phyloP scores from a whole-genome alignment of 441 rosid genomes.

The California macrophylla region DNA sequence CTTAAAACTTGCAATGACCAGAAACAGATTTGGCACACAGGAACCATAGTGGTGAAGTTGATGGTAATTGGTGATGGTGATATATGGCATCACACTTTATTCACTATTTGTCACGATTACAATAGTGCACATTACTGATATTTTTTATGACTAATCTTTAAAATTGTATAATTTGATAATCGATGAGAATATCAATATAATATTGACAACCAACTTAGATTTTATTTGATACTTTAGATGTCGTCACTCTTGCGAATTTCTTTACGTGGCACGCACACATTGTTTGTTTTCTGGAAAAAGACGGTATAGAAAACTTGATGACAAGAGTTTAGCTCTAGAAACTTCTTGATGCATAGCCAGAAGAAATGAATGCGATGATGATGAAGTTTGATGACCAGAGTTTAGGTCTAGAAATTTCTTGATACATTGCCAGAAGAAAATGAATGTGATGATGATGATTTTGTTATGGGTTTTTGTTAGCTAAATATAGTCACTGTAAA shows the following conservation, averaged over 20 bases:
- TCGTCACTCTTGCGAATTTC: constrained; percentile 1
- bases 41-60: not conserved
- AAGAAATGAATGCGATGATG: not conserved
- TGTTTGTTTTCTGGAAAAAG: not conserved
- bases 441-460: no score
- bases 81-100: not conserved
- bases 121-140: not conserved
- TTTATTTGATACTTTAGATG: not conserved
- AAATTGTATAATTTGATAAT: not conserved
- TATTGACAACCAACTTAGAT: not conserved
- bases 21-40: not conserved
- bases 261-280: not conserved
- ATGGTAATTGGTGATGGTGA: not conserved
- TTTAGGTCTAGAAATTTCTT: not conserved
- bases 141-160: not conserved
- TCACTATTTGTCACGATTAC: not conserved
- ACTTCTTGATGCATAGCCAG: not conserved
- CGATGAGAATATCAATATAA: not conserved
- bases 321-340: not conserved
- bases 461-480: not conserved
- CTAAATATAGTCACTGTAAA: not conserved
- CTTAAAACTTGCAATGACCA: not conserved
- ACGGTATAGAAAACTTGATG: not conserved
- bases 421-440: not conserved
- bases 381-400: not conserved